Base-by-base conservation (phyloP, 2,329 filamentous ascomycete genomes). In the Pseudogymnoascus sp. region DNA sequence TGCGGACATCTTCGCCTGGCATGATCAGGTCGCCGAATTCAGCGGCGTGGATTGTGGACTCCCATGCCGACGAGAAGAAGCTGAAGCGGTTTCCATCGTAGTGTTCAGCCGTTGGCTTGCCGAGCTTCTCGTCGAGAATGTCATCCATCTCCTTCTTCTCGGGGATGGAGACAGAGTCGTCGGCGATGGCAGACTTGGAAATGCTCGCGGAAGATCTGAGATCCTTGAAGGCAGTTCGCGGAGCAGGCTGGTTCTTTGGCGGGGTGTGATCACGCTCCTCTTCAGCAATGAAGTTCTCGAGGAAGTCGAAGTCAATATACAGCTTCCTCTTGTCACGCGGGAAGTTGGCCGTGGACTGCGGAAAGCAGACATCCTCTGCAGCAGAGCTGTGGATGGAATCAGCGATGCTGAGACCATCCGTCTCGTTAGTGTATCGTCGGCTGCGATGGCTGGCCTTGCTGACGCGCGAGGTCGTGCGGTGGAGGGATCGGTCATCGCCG, bases 31-130 rank as follows among this genome's bases (percentile, higher is more conserved):
- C 93, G 18, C 90, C 91, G 64, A 99, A 83, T 68, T 96, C 91
- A 1, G 89, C 83, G 14, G 93, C 91, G 71, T 97, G 92, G 64
- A 97, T 91, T 1, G 92, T 96, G 58, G 91, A 92, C 71, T 97
- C 92, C 75, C 91, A 88, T 60, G 94, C 90, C 0, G 94, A 97
- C 0, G 92, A 97, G 75, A 99, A 99, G 76, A 97, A 97, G 65
- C 92, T 94, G 77, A 96, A 97, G 4, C 93, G 85, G 71, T 92
- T 94, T 33, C 84, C 81, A 62, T 90, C 86, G 53, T 80, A 72
- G 37, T 75, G 74, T 12, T 70, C 69, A n/a, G 68, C 72, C 14
- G 65, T 67, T n/a, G 62, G 62, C 3, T 65, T 60, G 61, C 68
- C 69, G 60, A 73, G 67, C 65, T 76, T 76, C 41, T 71, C 71